Evolutionary conservation across 148 eudicot genomes (phyloP).

Genomic region (Diospyros kaki): DNA sequence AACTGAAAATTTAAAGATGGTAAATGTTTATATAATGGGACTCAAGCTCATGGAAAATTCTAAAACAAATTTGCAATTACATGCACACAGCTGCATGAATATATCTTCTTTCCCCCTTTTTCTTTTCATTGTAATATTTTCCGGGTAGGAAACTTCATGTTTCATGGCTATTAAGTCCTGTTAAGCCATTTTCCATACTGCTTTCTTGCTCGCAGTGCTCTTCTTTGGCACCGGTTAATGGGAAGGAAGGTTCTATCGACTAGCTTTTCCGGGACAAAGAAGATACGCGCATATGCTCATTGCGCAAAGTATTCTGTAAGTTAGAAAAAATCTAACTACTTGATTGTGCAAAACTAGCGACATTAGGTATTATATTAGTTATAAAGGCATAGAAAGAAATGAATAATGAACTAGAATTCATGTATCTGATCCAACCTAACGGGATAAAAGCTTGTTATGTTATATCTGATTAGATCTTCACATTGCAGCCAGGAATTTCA

Average conservation of each 20-base stretch:
- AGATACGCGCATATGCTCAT: constrained; percentile 75
- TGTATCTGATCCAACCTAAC: too few relatives aligned
- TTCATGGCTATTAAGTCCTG: not conserved
- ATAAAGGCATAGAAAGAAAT: too few relatives aligned
- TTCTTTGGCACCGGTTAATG: constrained; percentile 88
- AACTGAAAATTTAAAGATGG: not conserved
- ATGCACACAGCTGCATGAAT: not conserved
- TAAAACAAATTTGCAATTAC: not conserved
- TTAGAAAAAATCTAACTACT: not conserved
- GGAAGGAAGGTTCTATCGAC: constrained; percentile 69
- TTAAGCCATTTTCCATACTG: constrained; percentile 1
- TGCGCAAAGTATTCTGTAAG: constrained; percentile 84
- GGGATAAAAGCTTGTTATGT: not conserved
- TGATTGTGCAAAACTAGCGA: too few relatives aligned
- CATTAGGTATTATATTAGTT: too few relatives aligned
- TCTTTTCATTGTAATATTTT: not conserved
- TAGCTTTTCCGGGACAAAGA: constrained; percentile 52
- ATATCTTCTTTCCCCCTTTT: not conserved
- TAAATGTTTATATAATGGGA: not conserved
- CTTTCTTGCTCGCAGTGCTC: constrained; percentile 55
- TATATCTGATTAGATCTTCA: not conserved
- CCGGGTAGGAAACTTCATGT: not conserved
- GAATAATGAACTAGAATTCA: too few relatives aligned
- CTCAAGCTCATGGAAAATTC: too few relatives aligned
- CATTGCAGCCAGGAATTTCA: constrained; percentile 61